A percentile compares a stretch with the other conserved stretches of the same genome.
These are phyloP conservation scores for Penicillium herquei DNA, from an alignment of 495 filamentous ascomycete genomes.

Conservation along the genomic window DNA sequence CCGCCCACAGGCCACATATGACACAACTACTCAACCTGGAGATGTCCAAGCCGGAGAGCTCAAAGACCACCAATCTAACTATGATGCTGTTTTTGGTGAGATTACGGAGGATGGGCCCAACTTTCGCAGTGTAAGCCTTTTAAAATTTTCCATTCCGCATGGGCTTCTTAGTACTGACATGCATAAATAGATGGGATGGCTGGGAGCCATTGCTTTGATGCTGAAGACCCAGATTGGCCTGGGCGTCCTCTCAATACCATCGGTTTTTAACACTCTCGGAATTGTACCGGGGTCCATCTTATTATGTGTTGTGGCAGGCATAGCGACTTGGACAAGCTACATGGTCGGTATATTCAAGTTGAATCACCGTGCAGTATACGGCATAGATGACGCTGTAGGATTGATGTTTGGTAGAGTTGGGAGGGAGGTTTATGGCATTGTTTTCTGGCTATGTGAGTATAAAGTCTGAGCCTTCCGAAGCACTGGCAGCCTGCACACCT, in stretches of 20 bases:
- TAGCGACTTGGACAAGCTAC: constrained; percentile 68
- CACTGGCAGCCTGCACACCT: constrained; percentile 21
- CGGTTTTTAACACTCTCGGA: constrained; percentile 53
- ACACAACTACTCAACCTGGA: no score
- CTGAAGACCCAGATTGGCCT: constrained; percentile 48
- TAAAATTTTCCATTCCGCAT: neutral
- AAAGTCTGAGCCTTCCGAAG: no score
- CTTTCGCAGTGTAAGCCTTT: constrained; percentile 18
- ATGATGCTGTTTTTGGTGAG: constrained; percentile 20
- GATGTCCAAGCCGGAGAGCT: neutral
- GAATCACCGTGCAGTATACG: constrained; percentile 58
- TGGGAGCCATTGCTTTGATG: constrained; percentile 20
- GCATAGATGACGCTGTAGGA: constrained; percentile 63
- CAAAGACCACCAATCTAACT: neutral
- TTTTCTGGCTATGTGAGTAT: no score
- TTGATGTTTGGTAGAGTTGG: constrained; percentile 60
- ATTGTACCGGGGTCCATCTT: constrained; percentile 52
- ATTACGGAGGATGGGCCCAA: constrained; percentile 16
- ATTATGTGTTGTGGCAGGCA: constrained; percentile 50
- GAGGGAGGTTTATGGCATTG: constrained; percentile 31
- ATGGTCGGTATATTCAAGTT: constrained; percentile 68
- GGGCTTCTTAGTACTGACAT: neutral
- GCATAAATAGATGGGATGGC: constrained; percentile 10
- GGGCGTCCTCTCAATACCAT: constrained; percentile 54
- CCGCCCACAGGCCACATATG: no score